Conservation (phyloP, 1,284 basidiomycete species). For the Tilletia caries region DNA sequence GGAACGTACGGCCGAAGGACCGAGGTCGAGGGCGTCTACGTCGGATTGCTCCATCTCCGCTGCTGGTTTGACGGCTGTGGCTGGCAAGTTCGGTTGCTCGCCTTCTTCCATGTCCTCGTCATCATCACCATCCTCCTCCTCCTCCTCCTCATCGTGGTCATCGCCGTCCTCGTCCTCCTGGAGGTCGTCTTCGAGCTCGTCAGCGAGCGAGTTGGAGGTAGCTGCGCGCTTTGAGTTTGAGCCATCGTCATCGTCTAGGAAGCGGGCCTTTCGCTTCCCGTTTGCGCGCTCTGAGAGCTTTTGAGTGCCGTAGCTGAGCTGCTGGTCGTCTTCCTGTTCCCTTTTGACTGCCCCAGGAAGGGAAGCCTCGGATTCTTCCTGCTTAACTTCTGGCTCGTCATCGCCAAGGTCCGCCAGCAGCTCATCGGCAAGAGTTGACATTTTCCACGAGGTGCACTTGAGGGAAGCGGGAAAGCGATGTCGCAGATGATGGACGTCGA, state of each 20-base stretch:
- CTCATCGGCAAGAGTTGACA: slow-evolving; percentile 70
- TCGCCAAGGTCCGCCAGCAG: slow-evolving; percentile 72
- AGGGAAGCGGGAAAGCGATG: no score
- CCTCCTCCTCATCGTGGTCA: slow-evolving; percentile 36
- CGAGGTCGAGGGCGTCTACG: slow-evolving; percentile 85
- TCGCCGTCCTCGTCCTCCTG: slow-evolving; percentile 32
- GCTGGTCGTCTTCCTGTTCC: slow-evolving; percentile 36
- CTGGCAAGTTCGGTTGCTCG: slow-evolving; percentile 54
- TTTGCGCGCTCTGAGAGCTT: slow-evolving; percentile 53
- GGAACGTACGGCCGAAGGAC: slow-evolving; percentile 73
- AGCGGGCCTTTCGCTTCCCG: slow-evolving; percentile 24
- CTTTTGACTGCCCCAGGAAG: no score
- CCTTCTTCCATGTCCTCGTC: slow-evolving; percentile 18
- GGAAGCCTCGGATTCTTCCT: slow-evolving; percentile 38
- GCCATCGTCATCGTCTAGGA: slow-evolving; percentile 59
- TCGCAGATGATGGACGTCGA: no score
- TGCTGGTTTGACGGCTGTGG: slow-evolving; percentile 73
- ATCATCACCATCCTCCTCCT: slow-evolving; percentile 20
- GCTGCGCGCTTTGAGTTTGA: no score
- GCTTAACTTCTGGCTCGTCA: slow-evolving; percentile 55
- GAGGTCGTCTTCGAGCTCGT: slow-evolving; percentile 25
- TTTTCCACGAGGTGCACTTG: slow-evolving; percentile 15
- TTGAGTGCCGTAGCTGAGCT: slow-evolving; percentile 51
- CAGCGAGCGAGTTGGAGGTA: slow-evolving; percentile 11
- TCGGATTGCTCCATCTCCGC: slow-evolving; percentile 89